Percentiles rank a stretch among this genome's conserved stretches.
Evolutionary conservation across 1,284 basidiomycete genomes (phyloP).

Genomic region (Entoloma clypeatum): DNA sequence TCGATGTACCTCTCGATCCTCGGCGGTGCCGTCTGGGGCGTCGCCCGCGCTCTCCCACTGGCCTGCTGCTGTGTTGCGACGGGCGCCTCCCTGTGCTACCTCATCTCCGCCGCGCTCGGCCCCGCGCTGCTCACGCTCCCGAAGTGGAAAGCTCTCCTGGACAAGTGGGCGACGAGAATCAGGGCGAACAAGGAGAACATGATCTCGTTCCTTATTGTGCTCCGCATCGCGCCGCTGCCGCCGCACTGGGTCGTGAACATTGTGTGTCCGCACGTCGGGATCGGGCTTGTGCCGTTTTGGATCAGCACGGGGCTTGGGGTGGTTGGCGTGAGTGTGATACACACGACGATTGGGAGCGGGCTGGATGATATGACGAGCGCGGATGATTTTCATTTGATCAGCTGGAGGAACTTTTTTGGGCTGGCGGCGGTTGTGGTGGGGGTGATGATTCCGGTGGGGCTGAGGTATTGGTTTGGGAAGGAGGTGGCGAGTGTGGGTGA

Average conservation of each 20-base stretch:
- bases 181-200: constrained; percentile 72
- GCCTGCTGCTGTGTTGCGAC: constrained; percentile 90
- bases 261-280: constrained; percentile 90
- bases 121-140: constrained; percentile 85
- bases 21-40: constrained; percentile 94
- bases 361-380: constrained; percentile 94
- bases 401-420: constrained; percentile 81
- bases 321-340: constrained; percentile 89
- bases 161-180: constrained; percentile 78
- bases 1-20: constrained; percentile 99
- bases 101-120: constrained; percentile 86
- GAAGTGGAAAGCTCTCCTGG: constrained; percentile 77
- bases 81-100: constrained; percentile 91
- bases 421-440: constrained; percentile 83
- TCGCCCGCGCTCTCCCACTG: constrained; percentile 85
- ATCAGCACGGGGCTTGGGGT: constrained; percentile 87
- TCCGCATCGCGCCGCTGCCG: constrained; percentile 92
- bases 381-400: constrained; percentile 90
- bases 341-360: constrained; percentile 91
- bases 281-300: constrained; percentile 86
- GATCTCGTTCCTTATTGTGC: constrained; percentile 86
- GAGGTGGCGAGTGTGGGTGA: constrained; percentile 48
- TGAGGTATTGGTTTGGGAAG: constrained; percentile 71
- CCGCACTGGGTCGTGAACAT: constrained; percentile 98
- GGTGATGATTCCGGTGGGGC: constrained; percentile 86